Evolutionary conservation across 257 asterid species (phyloP), one percentile per base, ranked within the genome.

Genomic region (Rubia yunnanensis): DNA sequence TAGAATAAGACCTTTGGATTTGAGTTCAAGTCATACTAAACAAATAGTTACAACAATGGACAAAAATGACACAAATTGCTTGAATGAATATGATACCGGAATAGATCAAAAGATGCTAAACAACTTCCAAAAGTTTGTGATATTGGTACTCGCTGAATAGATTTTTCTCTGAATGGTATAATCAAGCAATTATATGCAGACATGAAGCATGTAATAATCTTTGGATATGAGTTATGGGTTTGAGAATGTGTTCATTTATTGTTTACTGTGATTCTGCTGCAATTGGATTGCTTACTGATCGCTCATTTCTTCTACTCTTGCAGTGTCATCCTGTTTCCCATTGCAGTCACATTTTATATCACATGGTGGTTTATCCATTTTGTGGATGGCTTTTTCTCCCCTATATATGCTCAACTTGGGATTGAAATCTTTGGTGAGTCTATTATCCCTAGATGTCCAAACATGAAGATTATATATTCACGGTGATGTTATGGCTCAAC

Each of bases 321-420:
- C 82, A 80, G 84, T 71, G 84, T 80, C 66, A 77, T 80, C 68
- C 73, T 80, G 34, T 71, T 80, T 50, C 84, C 84, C 0, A 71
- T 80, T 8, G 84, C 84, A 54, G 60, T 80, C 75, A 80, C 84
- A 14, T 80, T 80, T 77, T 80, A 76, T 35, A 65, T 73, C 67
- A 80, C 84, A 24, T 80, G 84, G 84, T 80, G 84, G 84, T 76
- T 80, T 65, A 80, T 80, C 65, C 84, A 80, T 62, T 71, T 80
- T 24, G 84, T 80, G 53, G 84, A 80, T 65, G 75, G 84, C 9
- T 80, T 80, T 72, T 80, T 76, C 80, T 76, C 81, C 13, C 84
- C 80, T 18, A 76, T 80, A 49, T 80, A 73, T 60, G 69, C 74
- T 53, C 79, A 80, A 52, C 82, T 80, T 54, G 84, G 84, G 41